Evolutionary conservation across 257 asterid species (phyloP), one percentile per base, ranked within the genome.

Genomic region (Solanum virginianum): DNA sequence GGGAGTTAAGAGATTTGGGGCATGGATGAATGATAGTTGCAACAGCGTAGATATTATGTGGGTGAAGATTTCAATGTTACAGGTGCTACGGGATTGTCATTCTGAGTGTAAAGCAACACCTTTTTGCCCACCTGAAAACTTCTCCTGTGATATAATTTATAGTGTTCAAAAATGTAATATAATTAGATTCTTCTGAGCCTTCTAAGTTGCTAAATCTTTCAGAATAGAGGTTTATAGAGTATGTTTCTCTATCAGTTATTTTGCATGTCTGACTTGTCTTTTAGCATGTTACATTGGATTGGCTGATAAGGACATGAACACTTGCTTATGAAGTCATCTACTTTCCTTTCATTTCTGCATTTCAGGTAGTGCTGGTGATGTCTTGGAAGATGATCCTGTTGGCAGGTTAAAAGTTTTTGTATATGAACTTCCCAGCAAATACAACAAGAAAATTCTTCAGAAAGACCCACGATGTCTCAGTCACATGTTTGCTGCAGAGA

Each of bases 401-500:
- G 98, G 98, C 80, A 93, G 92, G 89, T 86, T 95, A 79, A 95
- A 95, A 91, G 98, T 95, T 26, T 95, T 89, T 60, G 95, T 95
- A 3, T 95, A 95, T 80, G 96, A 94, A 89, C 97, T 95, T 83
- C 98, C 98, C 3, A 93, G 97, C 93, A 95, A 95, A 81, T 95
- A 95, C 92, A 95, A 93, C 91, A 92, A 90, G 85, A 95, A 92
- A 89, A 90, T 93, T 22, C 85, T 94, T 47, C 95, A 93, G 83
- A 94, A 91, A 88, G 98, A 95, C 82, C 90, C 94, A 1, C 90
- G 99, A 89, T 95, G 99, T 88, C 95, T 93, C 83, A 94, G 89
- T 84, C 99, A 95, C 89, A 94, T 95, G 99, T 95, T 95, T 91
- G 99, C 99, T 36, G 97, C 99, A 0, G 99, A 95, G 93, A 93